Percentiles rank a stretch among this genome's conserved stretches.
phyloP scores from a whole-genome alignment of 1,284 basidiomycete species.

The Rugiboletus extremiorientalis region DNA sequence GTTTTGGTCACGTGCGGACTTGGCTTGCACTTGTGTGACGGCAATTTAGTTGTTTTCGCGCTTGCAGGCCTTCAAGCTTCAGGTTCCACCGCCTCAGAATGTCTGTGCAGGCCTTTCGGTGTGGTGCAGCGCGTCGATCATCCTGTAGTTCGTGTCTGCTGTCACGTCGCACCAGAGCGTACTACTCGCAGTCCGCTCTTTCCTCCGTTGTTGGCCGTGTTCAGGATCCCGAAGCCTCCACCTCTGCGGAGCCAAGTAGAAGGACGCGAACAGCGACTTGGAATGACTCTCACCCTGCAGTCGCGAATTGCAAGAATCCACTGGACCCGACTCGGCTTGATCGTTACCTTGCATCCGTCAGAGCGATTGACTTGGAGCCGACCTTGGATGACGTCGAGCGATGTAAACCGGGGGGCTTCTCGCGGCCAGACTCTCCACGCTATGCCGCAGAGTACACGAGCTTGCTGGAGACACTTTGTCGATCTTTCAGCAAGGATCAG shows the following conservation, averaged over 20 bases:
- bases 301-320: conserved; percentile 21
- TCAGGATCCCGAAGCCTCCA: conserved; percentile 7
- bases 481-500: conserved; percentile 65
- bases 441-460: conserved; percentile 56
- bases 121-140: conserved; percentile 23
- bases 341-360: conserved; percentile 53
- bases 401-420: conserved; percentile 43
- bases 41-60: neutral
- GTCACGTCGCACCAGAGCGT: conserved; percentile 22
- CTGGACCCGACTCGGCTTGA: conserved; percentile 48
- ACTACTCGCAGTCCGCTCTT: conserved; percentile 30
- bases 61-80: neutral
- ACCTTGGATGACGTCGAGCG: conserved; percentile 57
- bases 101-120: conserved; percentile 33
- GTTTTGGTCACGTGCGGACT: conserved; percentile 22
- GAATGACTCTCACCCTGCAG: neutral
- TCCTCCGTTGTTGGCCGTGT: conserved; percentile 9
- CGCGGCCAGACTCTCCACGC: conserved; percentile 38
- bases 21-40: no score
- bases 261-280: conserved; percentile 1
- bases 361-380: conserved; percentile 43
- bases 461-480: conserved; percentile 50
- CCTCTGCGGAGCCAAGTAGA: conserved; percentile 1
- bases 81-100: conserved; percentile 24
- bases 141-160: conserved; percentile 20